Evolutionary conservation across 2,329 filamentous ascomycete genomes (phyloP), one percentile per base, ranked within the genome.

Genomic region (Scedosporium dehoogii): DNA sequence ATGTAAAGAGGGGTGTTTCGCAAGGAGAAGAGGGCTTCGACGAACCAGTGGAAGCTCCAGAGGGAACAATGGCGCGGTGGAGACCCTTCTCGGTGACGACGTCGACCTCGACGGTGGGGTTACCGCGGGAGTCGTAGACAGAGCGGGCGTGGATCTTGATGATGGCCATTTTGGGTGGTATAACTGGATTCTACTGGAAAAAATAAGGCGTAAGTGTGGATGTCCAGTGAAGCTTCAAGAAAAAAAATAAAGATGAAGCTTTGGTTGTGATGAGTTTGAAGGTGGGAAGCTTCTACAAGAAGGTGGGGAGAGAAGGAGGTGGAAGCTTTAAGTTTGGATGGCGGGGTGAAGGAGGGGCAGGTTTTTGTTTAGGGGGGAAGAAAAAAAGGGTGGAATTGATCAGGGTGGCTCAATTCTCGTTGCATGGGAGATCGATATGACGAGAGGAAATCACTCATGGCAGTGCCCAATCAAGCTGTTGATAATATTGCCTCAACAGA

Each of bases 71-170:
- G 76, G 91, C 91, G 74, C 91, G 90, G 86, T 96, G 91, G 66
- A 96, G 88, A 73, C 92, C 92, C 70, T 88, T 93, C 81, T 94
- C 90, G 71, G 91, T 96, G 80, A 94, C 88, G 71, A 96, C 86
- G 76, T 96, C 92, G 71, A 96, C 92, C 84, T 96, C 92, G 74
- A 96, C 91, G 75, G 94, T 99, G 73, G 94, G 94, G 88, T 99
- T 99, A 76, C 86, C 86, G 76, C 94, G 93, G 78, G 94, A 97
- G 86, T 99, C 94, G 86, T 93, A 99, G 83, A 99, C 92, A 74
- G 89, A 92, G 76, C 94, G 90, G 74, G 90, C 90, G 85, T 92
- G 89, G 75, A 94, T 85, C 84, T 92, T 93, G 78, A 87, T 86
- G 79, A 94, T 91, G 73, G 90, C 82, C 94, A 99, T 99, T 69